Conservation (phyloP, 2,329 filamentous ascomycete genomes). For the Aspergillus unguis region DNA sequence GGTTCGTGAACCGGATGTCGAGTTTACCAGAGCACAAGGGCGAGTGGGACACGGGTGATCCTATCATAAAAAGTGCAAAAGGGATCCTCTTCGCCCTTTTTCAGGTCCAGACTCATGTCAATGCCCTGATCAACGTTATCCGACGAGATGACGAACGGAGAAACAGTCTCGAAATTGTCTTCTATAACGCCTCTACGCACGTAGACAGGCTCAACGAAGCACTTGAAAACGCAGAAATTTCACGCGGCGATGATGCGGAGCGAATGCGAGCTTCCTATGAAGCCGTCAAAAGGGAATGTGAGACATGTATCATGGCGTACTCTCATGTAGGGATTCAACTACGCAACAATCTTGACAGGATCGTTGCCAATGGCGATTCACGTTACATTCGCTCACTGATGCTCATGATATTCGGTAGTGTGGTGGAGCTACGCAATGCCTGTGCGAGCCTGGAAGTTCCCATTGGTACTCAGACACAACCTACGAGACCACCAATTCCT, state of each 20-base stretch:
- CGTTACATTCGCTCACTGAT: constrained; percentile 58
- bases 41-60: constrained; percentile 45
- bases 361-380: constrained; percentile 54
- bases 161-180: constrained; percentile 54
- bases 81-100: constrained; percentile 55
- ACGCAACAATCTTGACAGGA: constrained; percentile 47
- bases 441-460: constrained; percentile 51
- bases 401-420: constrained; percentile 56
- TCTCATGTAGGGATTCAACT: constrained; percentile 49
- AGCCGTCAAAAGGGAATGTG: constrained; percentile 46
- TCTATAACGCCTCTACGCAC: constrained; percentile 55
- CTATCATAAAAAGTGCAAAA: constrained; percentile 55
- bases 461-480: constrained; percentile 30
- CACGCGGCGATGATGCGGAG: constrained; percentile 51
- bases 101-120: constrained; percentile 49
- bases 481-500: constrained; percentile 27
- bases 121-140: constrained; percentile 47
- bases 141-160: constrained; percentile 46
- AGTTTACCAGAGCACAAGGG: constrained; percentile 57
- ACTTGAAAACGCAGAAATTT: constrained; percentile 48
- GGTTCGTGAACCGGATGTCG: constrained; percentile 52
- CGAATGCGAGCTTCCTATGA: constrained; percentile 40
- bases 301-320: constrained; percentile 50
- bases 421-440: constrained; percentile 59
- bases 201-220: constrained; percentile 57